Conservation (phyloP, 345 rosid genomes). For the Fremontodendron californicum region DNA sequence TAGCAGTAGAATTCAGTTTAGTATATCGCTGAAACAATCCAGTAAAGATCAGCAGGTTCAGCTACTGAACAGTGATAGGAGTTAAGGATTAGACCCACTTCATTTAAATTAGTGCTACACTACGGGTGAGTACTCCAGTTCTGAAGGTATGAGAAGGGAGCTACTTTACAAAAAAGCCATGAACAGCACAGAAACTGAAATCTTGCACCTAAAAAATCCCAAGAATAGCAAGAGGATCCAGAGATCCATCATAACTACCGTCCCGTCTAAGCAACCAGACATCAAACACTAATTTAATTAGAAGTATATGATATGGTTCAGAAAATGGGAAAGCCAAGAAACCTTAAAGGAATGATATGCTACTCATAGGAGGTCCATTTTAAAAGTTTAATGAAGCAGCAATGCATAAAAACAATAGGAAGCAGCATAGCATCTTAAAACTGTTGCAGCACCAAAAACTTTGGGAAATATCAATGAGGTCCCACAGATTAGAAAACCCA, state of each 20-base stretch:
- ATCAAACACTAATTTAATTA: too few species aligned
- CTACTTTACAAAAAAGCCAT: conserved; percentile 48
- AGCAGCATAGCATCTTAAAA: conserved; percentile 34
- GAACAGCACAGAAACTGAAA: conserved; percentile 43
- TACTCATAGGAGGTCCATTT: conserved; percentile 35
- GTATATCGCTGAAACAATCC: conserved; percentile 45
- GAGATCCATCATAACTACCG: too few species aligned
- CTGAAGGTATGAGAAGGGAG: conserved; percentile 50
- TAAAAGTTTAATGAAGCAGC: conserved; percentile 26
- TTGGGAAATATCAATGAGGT: too few species aligned
- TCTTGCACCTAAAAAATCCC: conserved; percentile 39
- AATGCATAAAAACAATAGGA: too few species aligned
- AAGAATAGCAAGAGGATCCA: too few species aligned
- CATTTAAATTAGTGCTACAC: conserved; percentile 36
- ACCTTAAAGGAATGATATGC: conserved; percentile 23
- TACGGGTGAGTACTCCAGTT: conserved; percentile 48
- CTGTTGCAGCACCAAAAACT: conserved; percentile 4
- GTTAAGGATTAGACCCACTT: conserved; percentile 41
- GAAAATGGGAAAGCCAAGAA: too few species aligned
- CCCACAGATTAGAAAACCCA: conserved; percentile 8
- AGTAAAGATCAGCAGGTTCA: conserved; percentile 36
- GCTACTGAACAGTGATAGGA: conserved; percentile 30
- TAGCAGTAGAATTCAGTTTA: conserved; percentile 30
- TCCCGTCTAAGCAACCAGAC: too few species aligned
- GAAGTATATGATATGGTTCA: too few species aligned